Evolutionary conservation across 495 filamentous ascomycete genomes (phyloP).

Genomic region (Astrothelium macrocarpum): DNA sequence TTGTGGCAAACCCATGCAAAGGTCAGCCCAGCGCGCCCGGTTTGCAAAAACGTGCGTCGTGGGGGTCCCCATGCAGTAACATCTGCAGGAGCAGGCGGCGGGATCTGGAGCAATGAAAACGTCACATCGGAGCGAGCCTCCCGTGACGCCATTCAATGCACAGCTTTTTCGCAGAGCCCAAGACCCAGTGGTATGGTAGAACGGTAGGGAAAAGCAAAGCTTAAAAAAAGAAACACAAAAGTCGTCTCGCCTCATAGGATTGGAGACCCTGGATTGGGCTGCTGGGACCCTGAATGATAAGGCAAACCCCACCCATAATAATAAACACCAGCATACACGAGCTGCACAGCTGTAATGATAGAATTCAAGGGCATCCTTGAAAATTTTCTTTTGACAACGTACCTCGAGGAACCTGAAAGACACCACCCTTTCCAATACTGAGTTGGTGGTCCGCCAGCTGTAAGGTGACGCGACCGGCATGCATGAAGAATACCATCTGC

Average conservation of each 20-base stretch:
- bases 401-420: slow-evolving; percentile 94
- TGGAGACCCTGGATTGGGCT: too few species aligned
- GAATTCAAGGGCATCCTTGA: slow-evolving; percentile 33
- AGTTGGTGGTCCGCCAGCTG: slow-evolving; percentile 76
- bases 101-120: neutral
- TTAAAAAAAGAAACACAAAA: neutral
- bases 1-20: neutral
- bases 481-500: slow-evolving; percentile 92
- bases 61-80: too few species aligned
- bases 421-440: slow-evolving; percentile 71
- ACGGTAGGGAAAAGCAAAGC: neutral
- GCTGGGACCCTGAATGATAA: too few species aligned
- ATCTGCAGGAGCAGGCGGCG: neutral
- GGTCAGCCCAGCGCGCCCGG: neutral
- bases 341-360: neutral
- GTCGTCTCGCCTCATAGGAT: neutral
- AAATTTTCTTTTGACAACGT: neutral
- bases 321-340: neutral
- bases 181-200: neutral
- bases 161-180: too few species aligned
- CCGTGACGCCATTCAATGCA: neutral
- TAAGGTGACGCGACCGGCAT: slow-evolving; percentile 62
- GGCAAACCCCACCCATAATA: neutral
- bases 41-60: neutral
- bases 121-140: neutral